Evolutionary conservation across 176 grass and related monocot genomes (phyloP), one percentile per base, ranked within the genome.

Genomic region (Juncus inflexus): DNA sequence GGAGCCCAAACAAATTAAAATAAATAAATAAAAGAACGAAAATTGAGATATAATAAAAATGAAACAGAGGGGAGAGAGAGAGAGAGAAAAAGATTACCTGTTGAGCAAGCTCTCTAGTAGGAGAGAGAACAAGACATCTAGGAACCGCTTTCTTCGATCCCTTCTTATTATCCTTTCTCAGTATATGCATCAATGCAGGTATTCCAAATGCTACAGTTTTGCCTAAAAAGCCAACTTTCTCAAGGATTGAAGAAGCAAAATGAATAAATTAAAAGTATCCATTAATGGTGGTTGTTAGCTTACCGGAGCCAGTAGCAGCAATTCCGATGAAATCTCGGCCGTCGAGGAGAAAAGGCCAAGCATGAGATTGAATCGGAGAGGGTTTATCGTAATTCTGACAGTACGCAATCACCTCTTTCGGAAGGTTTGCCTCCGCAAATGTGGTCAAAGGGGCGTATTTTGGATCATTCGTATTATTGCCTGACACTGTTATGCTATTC

Each of bases 151-250:
- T 97, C 63, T 88, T 97, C 12, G 58, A 84, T 40, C 37, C 11
- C 70, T 85, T 87, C 50, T 65, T 73, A n/a, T 35, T 77, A 54
- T 76, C 40, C 39, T 86, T 91, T 73, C 81, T 86, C 52, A 82
- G 79, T 37, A 89, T 85, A 65, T 97, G 92, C 92, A 86, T 89
- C 61, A 97, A 52, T 7, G 85, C 87, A 4, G 87, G 92, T 59
- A 97, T 87, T 49, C 92, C 92, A 79, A 91, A 91, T 62, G 92
- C 92, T 75, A 97, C 77, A 9, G 92, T 97, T 75, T 97, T 97
- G 12, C 92, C 92, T 97, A 2, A 39, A 75, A 16, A 39, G 6
- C 43, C 4, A 5, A 47, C 43, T 47, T 47, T 28, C 15, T 58
- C 40, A 70, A 45, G 15, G 74, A 41, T 6, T 47, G 19, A 28